Percentiles rank a stretch among this genome's conserved stretches.
Evolutionary conservation across 2,329 filamentous ascomycete species (phyloP).

Genomic region (Pseudocercospora ulei): DNA sequence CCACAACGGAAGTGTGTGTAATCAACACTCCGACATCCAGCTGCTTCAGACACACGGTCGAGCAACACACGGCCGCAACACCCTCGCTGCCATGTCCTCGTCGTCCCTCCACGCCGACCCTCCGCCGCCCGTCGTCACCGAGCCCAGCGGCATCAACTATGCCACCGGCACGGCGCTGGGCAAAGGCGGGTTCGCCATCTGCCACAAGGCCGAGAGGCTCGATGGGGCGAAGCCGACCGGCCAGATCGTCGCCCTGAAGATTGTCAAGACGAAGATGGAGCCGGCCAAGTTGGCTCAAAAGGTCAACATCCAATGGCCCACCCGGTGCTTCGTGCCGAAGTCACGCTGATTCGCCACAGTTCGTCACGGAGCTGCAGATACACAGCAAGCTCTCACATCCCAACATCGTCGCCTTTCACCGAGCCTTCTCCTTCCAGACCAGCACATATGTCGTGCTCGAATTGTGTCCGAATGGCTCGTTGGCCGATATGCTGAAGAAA

Average conservation of each 20-base stretch:
- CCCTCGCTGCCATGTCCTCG: constrained; percentile 20
- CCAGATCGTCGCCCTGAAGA: constrained; percentile 66
- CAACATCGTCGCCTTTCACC: constrained; percentile 90
- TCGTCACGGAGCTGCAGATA: constrained; percentile 80
- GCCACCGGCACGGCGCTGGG: constrained; percentile 64
- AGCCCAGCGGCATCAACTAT: constrained; percentile 63
- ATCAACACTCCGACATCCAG: constrained; percentile 2
- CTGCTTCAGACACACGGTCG: no score
- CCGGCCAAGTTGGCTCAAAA: constrained; percentile 75
- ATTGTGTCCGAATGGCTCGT: constrained; percentile 85
- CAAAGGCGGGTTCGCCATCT: constrained; percentile 75
- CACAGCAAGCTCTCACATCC: constrained; percentile 96
- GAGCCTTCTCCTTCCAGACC: constrained; percentile 80
- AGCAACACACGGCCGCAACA: constrained; percentile 13
- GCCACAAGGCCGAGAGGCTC: constrained; percentile 60
- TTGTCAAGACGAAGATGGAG: constrained; percentile 71
- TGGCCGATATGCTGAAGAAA: constrained; percentile 96
- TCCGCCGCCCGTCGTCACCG: constrained; percentile 50
- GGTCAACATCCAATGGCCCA: constrained; percentile 45
- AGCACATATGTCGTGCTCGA: constrained; percentile 92
- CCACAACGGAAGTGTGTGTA: background rate
- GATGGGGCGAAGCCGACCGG: constrained; percentile 48
- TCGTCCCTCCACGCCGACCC: constrained; percentile 44
- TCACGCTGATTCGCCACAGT: constrained; percentile 38
- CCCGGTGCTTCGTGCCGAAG: background rate